These are phyloP conservation scores for Loxodes magnus DNA, from an alignment of 73 alveolate genomes.

Conservation along the genomic window DNA sequence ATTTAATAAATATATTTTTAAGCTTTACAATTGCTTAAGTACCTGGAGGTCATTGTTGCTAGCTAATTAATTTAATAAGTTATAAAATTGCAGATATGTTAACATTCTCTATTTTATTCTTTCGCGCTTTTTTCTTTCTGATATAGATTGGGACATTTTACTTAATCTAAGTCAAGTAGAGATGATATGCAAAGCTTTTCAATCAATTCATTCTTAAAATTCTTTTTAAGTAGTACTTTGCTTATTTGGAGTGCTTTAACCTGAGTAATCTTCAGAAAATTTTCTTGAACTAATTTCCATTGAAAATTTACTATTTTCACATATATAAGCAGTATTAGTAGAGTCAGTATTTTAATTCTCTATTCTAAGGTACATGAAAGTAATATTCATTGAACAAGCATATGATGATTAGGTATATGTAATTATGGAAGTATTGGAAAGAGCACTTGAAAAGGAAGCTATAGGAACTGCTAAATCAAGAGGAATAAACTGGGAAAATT, in stretches of 20 bases:
- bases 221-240: conserved; percentile 56
- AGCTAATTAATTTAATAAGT: conserved; percentile 82
- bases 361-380: conserved; percentile 87
- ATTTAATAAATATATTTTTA: not conserved
- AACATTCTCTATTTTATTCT: conserved; percentile 42
- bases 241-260: conserved; percentile 54
- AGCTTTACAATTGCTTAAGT: conserved; percentile 11
- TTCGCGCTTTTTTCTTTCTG: conserved; percentile 37
- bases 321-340: conserved; percentile 87
- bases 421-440: conserved; percentile 43
- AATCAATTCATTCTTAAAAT: conserved; percentile 44
- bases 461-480: conserved; percentile 58
- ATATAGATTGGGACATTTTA: conserved; percentile 40
- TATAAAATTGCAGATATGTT: conserved; percentile 51
- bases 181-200: conserved; percentile 17
- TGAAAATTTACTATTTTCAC: conserved; percentile 61
- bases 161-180: conserved; percentile 38
- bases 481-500: conserved; percentile 57
- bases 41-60: conserved; percentile 92
- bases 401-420: conserved; percentile 83
- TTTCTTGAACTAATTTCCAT: conserved; percentile 57
- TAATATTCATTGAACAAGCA: conserved; percentile 89
- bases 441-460: conserved; percentile 74
- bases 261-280: conserved; percentile 43
- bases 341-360: conserved; percentile 77